A percentile compares a stretch with the other conserved stretches of the same genome.
Evolutionary conservation across 2,329 filamentous ascomycete genomes (phyloP).

Genomic region (Ambrosiella cleistominuta): DNA sequence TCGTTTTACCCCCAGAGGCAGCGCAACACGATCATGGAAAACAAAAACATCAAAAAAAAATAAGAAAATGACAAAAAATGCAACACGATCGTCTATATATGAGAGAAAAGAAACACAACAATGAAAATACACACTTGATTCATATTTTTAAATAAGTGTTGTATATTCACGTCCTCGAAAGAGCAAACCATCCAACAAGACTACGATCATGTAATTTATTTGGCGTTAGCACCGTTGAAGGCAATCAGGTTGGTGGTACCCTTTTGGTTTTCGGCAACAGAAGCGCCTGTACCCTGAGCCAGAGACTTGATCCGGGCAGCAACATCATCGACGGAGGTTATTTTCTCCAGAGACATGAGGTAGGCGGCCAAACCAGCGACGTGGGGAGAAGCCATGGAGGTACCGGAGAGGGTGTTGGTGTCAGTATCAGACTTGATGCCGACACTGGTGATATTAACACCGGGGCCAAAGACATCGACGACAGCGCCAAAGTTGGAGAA

Average conservation of each 20-base stretch:
- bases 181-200: background rate
- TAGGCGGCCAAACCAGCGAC: constrained; percentile 52
- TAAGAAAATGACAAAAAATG: background rate
- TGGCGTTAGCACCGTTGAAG: constrained; percentile 30
- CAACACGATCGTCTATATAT: no score
- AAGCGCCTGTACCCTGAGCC: constrained; percentile 28
- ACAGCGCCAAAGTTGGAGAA: constrained; percentile 41
- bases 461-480: constrained; percentile 40
- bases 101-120: no score
- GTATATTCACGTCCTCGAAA: no score
- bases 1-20: background rate
- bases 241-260: constrained; percentile 36
- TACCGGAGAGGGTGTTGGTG: constrained; percentile 31
- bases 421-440: constrained; percentile 32
- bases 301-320: constrained; percentile 34
- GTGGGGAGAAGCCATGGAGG: constrained; percentile 50
- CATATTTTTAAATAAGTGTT: no score
- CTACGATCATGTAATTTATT: background rate
- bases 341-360: constrained; percentile 38
- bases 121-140: no score
- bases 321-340: constrained; percentile 28
- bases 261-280: constrained; percentile 24
- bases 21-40: background rate
- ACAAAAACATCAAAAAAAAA: background rate
- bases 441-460: constrained; percentile 34